Evolutionary conservation across 1,139 yeast species (phyloP).

Genomic region (Suhomyces atakaporum): DNA sequence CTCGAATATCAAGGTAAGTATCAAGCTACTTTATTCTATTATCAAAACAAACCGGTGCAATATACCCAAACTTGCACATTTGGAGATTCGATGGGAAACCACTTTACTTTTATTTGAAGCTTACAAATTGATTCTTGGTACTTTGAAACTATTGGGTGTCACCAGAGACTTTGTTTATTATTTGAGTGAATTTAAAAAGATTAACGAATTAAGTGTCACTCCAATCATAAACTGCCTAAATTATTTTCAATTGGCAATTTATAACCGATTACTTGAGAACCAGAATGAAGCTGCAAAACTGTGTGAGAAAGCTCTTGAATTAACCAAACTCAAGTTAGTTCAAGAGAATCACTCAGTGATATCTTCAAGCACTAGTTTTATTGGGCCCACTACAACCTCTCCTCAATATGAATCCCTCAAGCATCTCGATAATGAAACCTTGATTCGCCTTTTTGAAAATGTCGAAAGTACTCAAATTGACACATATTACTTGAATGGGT

Average conservation of each 20-base stretch:
- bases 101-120: slow-evolving; percentile 33
- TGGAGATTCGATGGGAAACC: slow-evolving; percentile 37
- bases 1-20: slow-evolving; percentile 35
- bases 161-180: slow-evolving; percentile 56
- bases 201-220: slow-evolving; percentile 29
- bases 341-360: slow-evolving; percentile 8
- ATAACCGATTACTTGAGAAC: slow-evolving; percentile 17
- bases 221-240: slow-evolving; percentile 33
- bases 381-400: background rate
- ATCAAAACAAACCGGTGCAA: slow-evolving; percentile 36
- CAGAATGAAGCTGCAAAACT: slow-evolving; percentile 8
- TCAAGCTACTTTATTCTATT: slow-evolving; percentile 45
- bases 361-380: background rate
- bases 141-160: slow-evolving; percentile 49
- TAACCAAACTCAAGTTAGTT: slow-evolving; percentile 8
- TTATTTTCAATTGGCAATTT: slow-evolving; percentile 21
- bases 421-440: background rate
- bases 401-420: slow-evolving; percentile 1
- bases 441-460: background rate
- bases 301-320: slow-evolving; percentile 3
- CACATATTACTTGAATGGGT: background rate
- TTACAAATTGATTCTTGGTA: slow-evolving; percentile 37
- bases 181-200: slow-evolving; percentile 45
- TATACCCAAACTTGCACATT: slow-evolving; percentile 20
- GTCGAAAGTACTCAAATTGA: slow-evolving; percentile 2